Conservation (phyloP, 2,329 filamentous ascomycete genomes). For the Neodidymelliopsis sp. region DNA sequence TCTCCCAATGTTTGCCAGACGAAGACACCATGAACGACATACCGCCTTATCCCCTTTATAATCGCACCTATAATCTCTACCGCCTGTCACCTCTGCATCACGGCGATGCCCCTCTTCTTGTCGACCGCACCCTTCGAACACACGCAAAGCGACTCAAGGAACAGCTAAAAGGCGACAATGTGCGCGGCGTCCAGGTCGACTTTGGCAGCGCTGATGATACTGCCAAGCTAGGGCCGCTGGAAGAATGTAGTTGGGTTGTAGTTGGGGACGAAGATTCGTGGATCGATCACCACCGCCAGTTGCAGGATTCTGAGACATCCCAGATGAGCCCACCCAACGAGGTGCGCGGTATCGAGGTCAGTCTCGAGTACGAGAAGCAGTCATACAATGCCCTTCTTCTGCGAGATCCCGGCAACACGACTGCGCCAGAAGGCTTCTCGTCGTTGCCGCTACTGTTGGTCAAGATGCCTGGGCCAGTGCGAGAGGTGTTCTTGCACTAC, state of each 20-base stretch:
- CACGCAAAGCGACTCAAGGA: constrained; percentile 59
- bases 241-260: constrained; percentile 56
- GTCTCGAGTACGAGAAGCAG: constrained; percentile 59
- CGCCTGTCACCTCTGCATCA: constrained; percentile 63
- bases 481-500: constrained; percentile 59
- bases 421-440: constrained; percentile 51
- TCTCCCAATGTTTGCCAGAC: neutral
- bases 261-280: constrained; percentile 52
- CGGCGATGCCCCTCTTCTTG: constrained; percentile 47
- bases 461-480: constrained; percentile 58
- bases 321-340: constrained; percentile 29
- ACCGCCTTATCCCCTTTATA: constrained; percentile 56
- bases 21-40: constrained; percentile 42
- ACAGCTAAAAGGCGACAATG: constrained; percentile 57
- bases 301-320: constrained; percentile 43
- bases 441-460: constrained; percentile 60
- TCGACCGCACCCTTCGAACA: constrained; percentile 49
- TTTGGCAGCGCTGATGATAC: constrained; percentile 48
- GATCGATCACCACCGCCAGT: constrained; percentile 48
- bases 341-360: constrained; percentile 56
- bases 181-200: constrained; percentile 56
- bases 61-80: constrained; percentile 62
- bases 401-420: constrained; percentile 43
- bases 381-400: constrained; percentile 61
- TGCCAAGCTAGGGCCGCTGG: constrained; percentile 56